phyloP scores from a whole-genome alignment of 352 stramenopile species.

The Thalassiosira exigua region DNA sequence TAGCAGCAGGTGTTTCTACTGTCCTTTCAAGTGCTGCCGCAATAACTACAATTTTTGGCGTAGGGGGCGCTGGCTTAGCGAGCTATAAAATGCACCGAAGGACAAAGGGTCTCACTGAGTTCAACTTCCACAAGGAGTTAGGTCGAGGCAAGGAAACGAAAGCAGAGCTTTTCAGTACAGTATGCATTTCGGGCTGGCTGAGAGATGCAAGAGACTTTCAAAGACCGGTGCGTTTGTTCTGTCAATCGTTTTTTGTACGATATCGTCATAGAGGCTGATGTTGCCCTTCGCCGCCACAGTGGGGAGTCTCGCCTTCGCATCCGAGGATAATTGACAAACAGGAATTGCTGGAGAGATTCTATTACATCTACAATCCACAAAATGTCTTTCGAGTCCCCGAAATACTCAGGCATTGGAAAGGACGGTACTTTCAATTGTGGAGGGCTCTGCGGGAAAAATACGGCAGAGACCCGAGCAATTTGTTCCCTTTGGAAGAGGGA shows the following conservation, averaged over 20 bases:
- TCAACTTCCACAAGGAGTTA: constrained; percentile 78
- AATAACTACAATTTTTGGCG: constrained; percentile 79
- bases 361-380: constrained; percentile 74
- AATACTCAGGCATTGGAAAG: constrained; percentile 72
- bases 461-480: constrained; percentile 73
- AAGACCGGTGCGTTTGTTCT: no score
- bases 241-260: not conserved
- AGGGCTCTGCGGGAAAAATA: constrained; percentile 75
- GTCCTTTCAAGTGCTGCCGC: constrained; percentile 70
- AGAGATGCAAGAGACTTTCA: constrained; percentile 76
- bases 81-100: constrained; percentile 76
- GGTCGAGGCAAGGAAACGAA: constrained; percentile 42
- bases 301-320: constrained; percentile 70
- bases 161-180: constrained; percentile 72
- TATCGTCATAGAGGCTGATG: no score
- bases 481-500: constrained; percentile 70
- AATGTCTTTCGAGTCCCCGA: constrained; percentile 61
- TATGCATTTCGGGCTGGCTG: constrained; percentile 81
- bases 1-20: constrained; percentile 61
- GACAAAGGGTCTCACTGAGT: constrained; percentile 82
- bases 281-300: no score
- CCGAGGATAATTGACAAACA: constrained; percentile 65
- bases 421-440: constrained; percentile 63
- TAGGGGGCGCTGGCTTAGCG: constrained; percentile 74
- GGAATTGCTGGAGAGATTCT: constrained; percentile 77